Conservation (phyloP, 306 rosid genomes). For the Ormosia emarginata region DNA sequence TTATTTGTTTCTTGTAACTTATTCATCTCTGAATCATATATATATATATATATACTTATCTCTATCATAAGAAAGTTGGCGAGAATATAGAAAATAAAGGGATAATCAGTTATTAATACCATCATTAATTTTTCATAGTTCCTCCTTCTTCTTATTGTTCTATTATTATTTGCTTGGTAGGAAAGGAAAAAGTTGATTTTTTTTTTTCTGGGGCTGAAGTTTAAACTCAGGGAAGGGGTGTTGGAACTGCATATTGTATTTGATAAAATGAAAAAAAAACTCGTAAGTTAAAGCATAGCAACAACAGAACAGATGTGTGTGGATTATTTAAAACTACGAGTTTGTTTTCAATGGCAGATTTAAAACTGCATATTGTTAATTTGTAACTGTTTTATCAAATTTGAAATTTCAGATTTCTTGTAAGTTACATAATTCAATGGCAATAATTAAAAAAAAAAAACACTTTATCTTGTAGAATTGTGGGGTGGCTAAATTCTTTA, state of each 20-base stretch:
- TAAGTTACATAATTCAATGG: too few relatives aligned
- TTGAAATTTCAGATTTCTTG: too few relatives aligned
- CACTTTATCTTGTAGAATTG: too few relatives aligned
- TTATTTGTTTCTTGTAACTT: background rate
- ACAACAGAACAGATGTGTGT: background rate
- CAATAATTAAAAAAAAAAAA: too few relatives aligned
- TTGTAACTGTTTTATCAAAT: background rate
- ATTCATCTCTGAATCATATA: background rate
- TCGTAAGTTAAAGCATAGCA: background rate
- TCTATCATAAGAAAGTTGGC: background rate
- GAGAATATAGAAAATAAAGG: background rate
- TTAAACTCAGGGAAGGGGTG: background rate
- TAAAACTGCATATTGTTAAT: too few relatives aligned
- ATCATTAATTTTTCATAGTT: background rate
- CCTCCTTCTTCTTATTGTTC: background rate
- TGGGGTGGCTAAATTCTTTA: background rate
- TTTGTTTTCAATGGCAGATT: background rate
- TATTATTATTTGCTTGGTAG: background rate
- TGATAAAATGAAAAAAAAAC: background rate
- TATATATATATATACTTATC: background rate
- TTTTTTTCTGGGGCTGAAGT: background rate
- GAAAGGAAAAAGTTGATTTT: background rate
- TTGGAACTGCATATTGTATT: background rate
- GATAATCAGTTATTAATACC: background rate
- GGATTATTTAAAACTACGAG: background rate